These are phyloP conservation scores for Byssothecium circinans DNA, from an alignment of 2,329 filamentous ascomycete species.

Conservation along the genomic window DNA sequence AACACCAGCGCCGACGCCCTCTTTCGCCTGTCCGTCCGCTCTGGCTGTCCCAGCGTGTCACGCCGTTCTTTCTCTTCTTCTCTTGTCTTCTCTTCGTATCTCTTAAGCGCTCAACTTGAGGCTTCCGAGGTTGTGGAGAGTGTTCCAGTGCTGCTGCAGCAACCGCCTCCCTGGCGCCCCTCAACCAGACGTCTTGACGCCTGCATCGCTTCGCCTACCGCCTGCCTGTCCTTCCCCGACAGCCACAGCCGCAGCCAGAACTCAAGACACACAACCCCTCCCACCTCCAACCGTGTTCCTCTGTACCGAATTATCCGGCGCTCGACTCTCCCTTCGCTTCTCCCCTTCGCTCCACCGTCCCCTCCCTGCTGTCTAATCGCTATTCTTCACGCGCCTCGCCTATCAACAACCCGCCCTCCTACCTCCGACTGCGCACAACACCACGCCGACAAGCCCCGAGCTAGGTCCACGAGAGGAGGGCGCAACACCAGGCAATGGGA, in stretches of 20 bases:
- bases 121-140: slow-evolving; percentile 30
- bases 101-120: slow-evolving; percentile 33
- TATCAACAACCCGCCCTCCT: background rate
- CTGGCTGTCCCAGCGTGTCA: slow-evolving; percentile 13
- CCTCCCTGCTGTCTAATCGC: background rate
- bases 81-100: slow-evolving; percentile 31
- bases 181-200: slow-evolving; percentile 14
- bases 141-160: slow-evolving; percentile 25
- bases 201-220: slow-evolving; percentile 23
- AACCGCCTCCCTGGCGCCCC: slow-evolving; percentile 22
- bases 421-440: slow-evolving; percentile 4
- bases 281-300: slow-evolving; percentile 10
- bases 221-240: slow-evolving; percentile 19
- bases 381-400: background rate
- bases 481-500: slow-evolving; percentile 29
- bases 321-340: slow-evolving; percentile 4
- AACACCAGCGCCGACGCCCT: slow-evolving; percentile 17
- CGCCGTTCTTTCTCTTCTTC: slow-evolving; percentile 29
- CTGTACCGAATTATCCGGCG: slow-evolving; percentile 6
- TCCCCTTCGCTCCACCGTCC: background rate
- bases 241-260: slow-evolving; percentile 1
- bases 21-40: slow-evolving; percentile 18
- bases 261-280: too few species aligned
- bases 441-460: background rate
- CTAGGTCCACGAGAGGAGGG: slow-evolving; percentile 1